phyloP scores from a whole-genome alignment of 2,329 filamentous ascomycete genomes.

The Westerdykella ornata region DNA sequence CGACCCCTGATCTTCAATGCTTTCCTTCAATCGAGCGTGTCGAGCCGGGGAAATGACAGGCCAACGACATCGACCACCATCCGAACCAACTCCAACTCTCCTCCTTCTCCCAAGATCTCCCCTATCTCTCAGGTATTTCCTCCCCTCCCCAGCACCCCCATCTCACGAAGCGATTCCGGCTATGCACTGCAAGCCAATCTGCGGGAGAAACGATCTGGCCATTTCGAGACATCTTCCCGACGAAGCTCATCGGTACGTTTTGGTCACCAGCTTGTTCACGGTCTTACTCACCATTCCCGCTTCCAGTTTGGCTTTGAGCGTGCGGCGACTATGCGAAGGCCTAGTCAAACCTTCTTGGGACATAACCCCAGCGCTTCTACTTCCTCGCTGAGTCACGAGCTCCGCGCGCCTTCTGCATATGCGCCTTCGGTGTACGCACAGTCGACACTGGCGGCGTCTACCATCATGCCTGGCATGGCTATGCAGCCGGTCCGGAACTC shows the following conservation, averaged over 20 bases:
- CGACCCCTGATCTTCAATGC: slow-evolving; percentile 79
- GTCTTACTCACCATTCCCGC: slow-evolving; percentile 1
- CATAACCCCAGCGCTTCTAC: slow-evolving; percentile 61
- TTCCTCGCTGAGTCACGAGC: slow-evolving; percentile 51
- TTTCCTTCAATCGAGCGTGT: slow-evolving; percentile 71
- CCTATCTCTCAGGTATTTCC: slow-evolving; percentile 75
- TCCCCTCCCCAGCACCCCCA: slow-evolving; percentile 64
- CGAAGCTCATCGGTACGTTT: slow-evolving; percentile 69
- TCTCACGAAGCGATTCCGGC: slow-evolving; percentile 87
- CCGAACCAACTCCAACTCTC: slow-evolving; percentile 40
- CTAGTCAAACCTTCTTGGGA: slow-evolving; percentile 61
- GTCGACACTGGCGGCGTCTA: slow-evolving; percentile 78
- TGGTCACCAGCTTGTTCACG: not conserved
- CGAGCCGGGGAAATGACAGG: slow-evolving; percentile 57
- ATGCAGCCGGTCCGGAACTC: slow-evolving; percentile 73
- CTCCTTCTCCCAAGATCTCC: slow-evolving; percentile 58
- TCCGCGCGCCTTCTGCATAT: slow-evolving; percentile 51
- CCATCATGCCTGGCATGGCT: slow-evolving; percentile 78
- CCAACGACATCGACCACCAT: slow-evolving; percentile 50
- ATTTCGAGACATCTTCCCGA: slow-evolving; percentile 75
- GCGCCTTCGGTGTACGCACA: slow-evolving; percentile 78
- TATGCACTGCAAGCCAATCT: slow-evolving; percentile 80
- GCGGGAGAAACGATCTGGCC: slow-evolving; percentile 87
- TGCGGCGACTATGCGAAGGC: slow-evolving; percentile 57
- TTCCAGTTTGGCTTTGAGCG: slow-evolving; percentile 66